A percentile compares a stretch with the other conserved stretches of the same genome.
Evolutionary conservation across 2,329 filamentous ascomycete genomes (phyloP).

Genomic region (Cordyceps tenuipes): DNA sequence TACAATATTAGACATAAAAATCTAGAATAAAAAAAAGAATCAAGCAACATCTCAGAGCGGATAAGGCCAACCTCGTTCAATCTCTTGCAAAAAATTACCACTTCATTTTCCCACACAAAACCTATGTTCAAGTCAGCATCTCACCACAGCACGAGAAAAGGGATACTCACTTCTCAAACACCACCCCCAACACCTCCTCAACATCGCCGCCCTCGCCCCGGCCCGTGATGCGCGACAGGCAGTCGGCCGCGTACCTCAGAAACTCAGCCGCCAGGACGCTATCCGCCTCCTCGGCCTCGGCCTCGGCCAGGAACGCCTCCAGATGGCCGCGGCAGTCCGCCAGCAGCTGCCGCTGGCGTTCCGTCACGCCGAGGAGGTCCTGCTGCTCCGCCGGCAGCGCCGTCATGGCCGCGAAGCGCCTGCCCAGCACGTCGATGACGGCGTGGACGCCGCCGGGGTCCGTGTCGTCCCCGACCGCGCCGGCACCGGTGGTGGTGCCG

Average conservation of each 20-base stretch:
- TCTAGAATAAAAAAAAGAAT: no score
- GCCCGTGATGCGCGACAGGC: conserved; percentile 80
- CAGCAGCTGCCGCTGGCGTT: conserved; percentile 78
- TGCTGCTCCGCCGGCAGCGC: conserved; percentile 62
- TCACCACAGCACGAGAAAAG: background rate
- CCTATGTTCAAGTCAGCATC: conserved; percentile 22
- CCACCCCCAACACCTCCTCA: conserved; percentile 89
- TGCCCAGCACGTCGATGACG: conserved; percentile 60
- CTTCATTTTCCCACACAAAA: conserved; percentile 48
- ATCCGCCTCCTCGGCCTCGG: conserved; percentile 51
- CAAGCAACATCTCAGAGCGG: no score
- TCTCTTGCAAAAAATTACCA: background rate
- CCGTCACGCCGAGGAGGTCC: conserved; percentile 82
- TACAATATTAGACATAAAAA: no score
- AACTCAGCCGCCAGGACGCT: conserved; percentile 87
- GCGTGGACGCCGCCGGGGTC: conserved; percentile 59
- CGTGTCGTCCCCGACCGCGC: conserved; percentile 12
- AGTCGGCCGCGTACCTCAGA: conserved; percentile 70
- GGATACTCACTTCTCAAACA: conserved; percentile 82
- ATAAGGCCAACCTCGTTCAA: no score
- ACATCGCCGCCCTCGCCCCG: conserved; percentile 79
- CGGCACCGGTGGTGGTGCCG: background rate
- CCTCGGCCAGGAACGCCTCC: conserved; percentile 60
- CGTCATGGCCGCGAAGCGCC: conserved; percentile 63
- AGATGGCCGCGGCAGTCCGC: conserved; percentile 64